Percentiles rank a stretch among this genome's conserved stretches.
Evolutionary conservation across 768 basidiomycete species (phyloP).

Genomic region (Steccherinum ochraceum): DNA sequence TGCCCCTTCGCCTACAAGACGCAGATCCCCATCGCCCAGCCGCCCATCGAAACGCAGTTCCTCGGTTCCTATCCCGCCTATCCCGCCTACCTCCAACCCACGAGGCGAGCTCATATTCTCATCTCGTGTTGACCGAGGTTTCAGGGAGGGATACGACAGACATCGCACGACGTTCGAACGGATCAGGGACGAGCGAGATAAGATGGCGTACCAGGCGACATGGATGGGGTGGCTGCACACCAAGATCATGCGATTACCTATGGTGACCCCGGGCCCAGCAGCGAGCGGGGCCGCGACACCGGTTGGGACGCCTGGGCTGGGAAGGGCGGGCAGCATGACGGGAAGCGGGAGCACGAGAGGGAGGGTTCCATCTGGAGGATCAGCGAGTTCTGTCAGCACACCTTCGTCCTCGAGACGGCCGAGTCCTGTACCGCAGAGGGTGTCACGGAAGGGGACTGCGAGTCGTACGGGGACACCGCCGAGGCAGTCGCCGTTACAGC

Average conservation of each 20-base stretch:
- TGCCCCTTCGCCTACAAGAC: conserved; percentile 25
- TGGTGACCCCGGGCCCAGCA: background rate
- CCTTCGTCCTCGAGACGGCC: conserved; percentile 17
- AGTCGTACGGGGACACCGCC: background rate
- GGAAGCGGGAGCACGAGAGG: conserved; percentile 9
- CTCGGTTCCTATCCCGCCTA: conserved; percentile 60
- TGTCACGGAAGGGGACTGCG: background rate
- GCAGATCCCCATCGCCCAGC: conserved; percentile 20
- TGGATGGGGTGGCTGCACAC: conserved; percentile 25
- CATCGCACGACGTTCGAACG: conserved; percentile 86
- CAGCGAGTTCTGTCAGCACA: conserved; percentile 9
- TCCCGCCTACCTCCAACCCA: conserved; percentile 84
- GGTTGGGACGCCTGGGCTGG: conserved; percentile 1
- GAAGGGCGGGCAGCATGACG: conserved; percentile 5
- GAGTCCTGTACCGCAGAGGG: conserved; percentile 17
- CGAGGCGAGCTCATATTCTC: conserved; percentile 97
- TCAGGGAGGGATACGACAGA: conserved; percentile 89
- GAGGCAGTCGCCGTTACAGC: background rate
- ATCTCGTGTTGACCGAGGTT: conserved; percentile 72
- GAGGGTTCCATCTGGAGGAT: conserved; percentile 1
- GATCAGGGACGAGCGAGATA: conserved; percentile 58
- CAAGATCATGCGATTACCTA: conserved; percentile 18
- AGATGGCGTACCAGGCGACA: conserved; percentile 25
- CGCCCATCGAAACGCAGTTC: conserved; percentile 29
- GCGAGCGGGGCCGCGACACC: conserved; percentile 13